Percentiles rank a stretch among this genome's conserved stretches.
These are phyloP conservation scores for Aspergillus funiculosus DNA, from an alignment of 495 filamentous ascomycete species.

Conservation along the genomic window DNA sequence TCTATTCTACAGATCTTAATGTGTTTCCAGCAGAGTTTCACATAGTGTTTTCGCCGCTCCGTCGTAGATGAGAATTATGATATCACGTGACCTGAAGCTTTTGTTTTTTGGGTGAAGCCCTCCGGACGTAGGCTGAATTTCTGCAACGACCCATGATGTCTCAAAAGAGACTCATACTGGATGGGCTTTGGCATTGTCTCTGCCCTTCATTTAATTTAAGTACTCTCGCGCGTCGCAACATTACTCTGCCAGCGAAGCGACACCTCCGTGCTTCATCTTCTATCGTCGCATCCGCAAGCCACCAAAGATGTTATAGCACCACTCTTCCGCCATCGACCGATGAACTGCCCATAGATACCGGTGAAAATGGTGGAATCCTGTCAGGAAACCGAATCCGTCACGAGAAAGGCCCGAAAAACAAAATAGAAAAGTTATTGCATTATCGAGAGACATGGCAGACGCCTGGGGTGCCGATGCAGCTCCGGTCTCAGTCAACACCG, in stretches of 20 bases:
- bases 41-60: too few species aligned
- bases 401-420: too few species aligned
- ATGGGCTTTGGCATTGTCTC: conserved; percentile 63
- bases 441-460: conserved; percentile 5
- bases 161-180: conserved; percentile 42
- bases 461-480: conserved; percentile 18
- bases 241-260: conserved; percentile 10
- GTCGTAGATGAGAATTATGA: neutral
- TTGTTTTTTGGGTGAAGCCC: neutral
- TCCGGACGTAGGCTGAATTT: neutral
- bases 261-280: conserved; percentile 10
- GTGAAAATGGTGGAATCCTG: too few species aligned
- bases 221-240: conserved; percentile 13
- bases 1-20: too few species aligned
- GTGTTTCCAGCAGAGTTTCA: too few species aligned
- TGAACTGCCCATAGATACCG: too few species aligned
- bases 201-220: conserved; percentile 50
- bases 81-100: conserved; percentile 14
- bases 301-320: conserved; percentile 26
- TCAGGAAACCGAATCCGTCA: neutral
- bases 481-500: conserved; percentile 18
- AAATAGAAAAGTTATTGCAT: neutral
- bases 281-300: conserved; percentile 6
- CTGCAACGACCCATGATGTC: conserved; percentile 37
- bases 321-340: neutral